A percentile compares a stretch with the other conserved stretches of the same genome.
These are phyloP conservation scores for Mortierella sp. DNA, from an alignment of 371 early-diverging fungal genomes.

Conservation along the genomic window DNA sequence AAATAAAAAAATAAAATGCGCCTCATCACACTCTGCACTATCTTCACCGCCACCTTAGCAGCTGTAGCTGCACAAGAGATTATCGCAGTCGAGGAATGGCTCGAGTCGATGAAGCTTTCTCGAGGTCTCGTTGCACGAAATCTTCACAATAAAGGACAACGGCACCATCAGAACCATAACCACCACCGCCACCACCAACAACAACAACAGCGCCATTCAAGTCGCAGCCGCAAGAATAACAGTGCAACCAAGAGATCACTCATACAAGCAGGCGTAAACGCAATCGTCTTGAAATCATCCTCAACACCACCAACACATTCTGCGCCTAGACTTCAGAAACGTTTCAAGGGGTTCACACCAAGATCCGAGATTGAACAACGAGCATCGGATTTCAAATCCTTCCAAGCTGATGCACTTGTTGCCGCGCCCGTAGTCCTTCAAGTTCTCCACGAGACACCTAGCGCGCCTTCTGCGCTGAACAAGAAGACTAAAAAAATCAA, in stretches of 20 bases:
- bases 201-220: neutral
- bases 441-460: neutral
- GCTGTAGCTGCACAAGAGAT: conserved; percentile 39
- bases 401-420: conserved; percentile 13
- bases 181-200: conserved; percentile 4
- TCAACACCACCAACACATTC: neutral
- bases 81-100: conserved; percentile 46
- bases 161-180: conserved; percentile 1
- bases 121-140: conserved; percentile 30
- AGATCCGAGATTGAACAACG: conserved; percentile 19
- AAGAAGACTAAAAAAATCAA: neutral
- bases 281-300: neutral
- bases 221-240: neutral
- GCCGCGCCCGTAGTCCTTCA: conserved; percentile 3
- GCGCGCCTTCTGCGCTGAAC: no score
- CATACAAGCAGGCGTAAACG: neutral
- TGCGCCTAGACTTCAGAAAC: conserved; percentile 5
- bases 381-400: conserved; percentile 21
- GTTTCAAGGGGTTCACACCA: conserved; percentile 6
- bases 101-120: conserved; percentile 32
- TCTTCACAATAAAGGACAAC: conserved; percentile 3
- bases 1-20: conserved; percentile 17
- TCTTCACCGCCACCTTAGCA: neutral
- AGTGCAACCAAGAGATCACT: conserved; percentile 1
- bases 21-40: conserved; percentile 7